These are phyloP conservation scores for Physaria fendleri DNA, from an alignment of 345 rosid genomes.

Conservation along the genomic window DNA sequence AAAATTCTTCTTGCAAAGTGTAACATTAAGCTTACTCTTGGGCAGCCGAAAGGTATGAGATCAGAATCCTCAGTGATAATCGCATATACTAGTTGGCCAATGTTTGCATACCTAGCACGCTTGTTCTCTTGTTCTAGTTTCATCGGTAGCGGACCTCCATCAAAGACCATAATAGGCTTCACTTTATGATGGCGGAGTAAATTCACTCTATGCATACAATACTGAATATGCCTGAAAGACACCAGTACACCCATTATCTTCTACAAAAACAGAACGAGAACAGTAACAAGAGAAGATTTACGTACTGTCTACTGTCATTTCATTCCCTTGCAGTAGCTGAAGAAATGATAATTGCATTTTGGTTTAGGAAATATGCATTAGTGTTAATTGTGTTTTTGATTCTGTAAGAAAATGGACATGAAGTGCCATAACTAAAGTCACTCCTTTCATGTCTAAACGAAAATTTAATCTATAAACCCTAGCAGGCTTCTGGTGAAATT, in stretches of 20 bases:
- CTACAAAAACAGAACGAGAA: slow-evolving; percentile 13
- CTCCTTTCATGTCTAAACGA: not conserved
- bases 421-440: not conserved
- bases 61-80: slow-evolving; percentile 97
- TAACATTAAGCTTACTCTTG: slow-evolving; percentile 57
- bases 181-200: slow-evolving; percentile 76
- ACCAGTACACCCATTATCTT: slow-evolving; percentile 10
- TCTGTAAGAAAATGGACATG: not conserved
- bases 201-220: slow-evolving; percentile 94
- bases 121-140: slow-evolving; percentile 96
- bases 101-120: slow-evolving; percentile 67
- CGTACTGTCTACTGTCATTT: not conserved
- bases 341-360: not conserved
- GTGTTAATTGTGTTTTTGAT: not conserved
- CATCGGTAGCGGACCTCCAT: slow-evolving; percentile 92
- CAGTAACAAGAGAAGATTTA: slow-evolving; percentile 1
- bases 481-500: not conserved
- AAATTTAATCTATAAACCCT: not conserved
- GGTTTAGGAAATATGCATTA: not conserved
- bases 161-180: slow-evolving; percentile 83
- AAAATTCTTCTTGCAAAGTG: slow-evolving; percentile 1
- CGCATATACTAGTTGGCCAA: slow-evolving; percentile 24
- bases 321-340: not conserved
- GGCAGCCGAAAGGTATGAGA: slow-evolving; percentile 96
- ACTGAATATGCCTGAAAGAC: slow-evolving; percentile 69